phyloP scores from a whole-genome alignment of 192 early-diverging fungal genomes.

The Umbelopsis sp. region DNA sequence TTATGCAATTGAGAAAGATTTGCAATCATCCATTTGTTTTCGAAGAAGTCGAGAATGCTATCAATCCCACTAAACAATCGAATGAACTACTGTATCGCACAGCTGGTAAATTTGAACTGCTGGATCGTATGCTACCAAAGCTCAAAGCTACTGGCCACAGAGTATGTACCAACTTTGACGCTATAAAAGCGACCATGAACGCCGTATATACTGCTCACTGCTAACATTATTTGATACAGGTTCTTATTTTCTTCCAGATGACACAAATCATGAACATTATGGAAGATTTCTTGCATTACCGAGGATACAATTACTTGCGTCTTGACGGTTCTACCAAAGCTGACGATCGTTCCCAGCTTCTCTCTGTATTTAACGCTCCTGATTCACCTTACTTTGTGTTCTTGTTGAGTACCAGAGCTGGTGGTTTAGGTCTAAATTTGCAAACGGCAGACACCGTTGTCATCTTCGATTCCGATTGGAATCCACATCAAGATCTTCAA shows the following conservation, averaged over 20 bases:
- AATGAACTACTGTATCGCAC: slow-evolving; percentile 82
- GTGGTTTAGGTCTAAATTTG: slow-evolving; percentile 94
- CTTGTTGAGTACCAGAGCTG: slow-evolving; percentile 92
- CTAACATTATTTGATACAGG: slow-evolving; percentile 29
- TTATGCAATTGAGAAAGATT: slow-evolving; percentile 99
- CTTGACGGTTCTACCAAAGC: slow-evolving; percentile 92
- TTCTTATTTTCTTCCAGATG: slow-evolving; percentile 84
- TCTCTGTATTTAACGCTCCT: slow-evolving; percentile 82
- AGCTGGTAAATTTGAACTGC: slow-evolving; percentile 95
- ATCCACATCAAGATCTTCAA: slow-evolving; percentile 98
- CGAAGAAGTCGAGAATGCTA: slow-evolving; percentile 82
- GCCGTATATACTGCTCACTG: slow-evolving; percentile 5
- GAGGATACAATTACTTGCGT: slow-evolving; percentile 75
- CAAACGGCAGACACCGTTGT: slow-evolving; percentile 98
- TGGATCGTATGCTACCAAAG: slow-evolving; percentile 96
- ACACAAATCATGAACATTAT: slow-evolving; percentile 95
- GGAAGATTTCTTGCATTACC: slow-evolving; percentile 89
- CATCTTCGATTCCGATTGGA: slow-evolving; percentile 99
- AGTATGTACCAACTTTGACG: slow-evolving; percentile 48
- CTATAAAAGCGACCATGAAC: not conserved
- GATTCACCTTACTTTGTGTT: slow-evolving; percentile 87
- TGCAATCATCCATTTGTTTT: slow-evolving; percentile 99
- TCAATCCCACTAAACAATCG: slow-evolving; percentile 72
- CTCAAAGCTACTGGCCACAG: slow-evolving; percentile 79
- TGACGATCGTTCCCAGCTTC: slow-evolving; percentile 79